Evolutionary conservation across 1,139 yeast species (phyloP).

Genomic region (Yamadazyma diospyri): DNA sequence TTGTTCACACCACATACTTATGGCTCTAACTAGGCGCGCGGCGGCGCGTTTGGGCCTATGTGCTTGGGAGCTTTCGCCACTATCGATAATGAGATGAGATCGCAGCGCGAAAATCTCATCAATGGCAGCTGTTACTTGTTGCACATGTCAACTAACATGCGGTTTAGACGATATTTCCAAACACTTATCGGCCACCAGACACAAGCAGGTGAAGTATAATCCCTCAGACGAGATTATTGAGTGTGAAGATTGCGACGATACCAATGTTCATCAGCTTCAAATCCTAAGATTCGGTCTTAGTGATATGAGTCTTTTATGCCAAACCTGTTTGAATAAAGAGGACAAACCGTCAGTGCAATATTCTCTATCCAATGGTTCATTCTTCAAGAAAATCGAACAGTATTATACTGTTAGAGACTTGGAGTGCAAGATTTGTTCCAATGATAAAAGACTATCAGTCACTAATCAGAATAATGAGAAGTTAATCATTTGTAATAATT

Average conservation of each 20-base stretch:
- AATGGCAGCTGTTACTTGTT: conserved; percentile 13
- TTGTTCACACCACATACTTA: too few species aligned
- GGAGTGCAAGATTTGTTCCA: conserved; percentile 43
- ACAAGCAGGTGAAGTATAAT: conserved; percentile 41
- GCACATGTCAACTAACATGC: conserved; percentile 13
- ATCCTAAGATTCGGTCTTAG: conserved; percentile 53
- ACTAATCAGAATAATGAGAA: conserved; percentile 21
- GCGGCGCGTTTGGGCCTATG: too few species aligned
- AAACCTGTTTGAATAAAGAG: conserved; percentile 42
- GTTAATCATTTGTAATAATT: conserved; percentile 38
- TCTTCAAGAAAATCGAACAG: conserved; percentile 45
- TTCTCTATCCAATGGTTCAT: conserved; percentile 51
- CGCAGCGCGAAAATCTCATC: not conserved
- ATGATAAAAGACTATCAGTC: conserved; percentile 39
- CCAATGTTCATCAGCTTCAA: conserved; percentile 51
- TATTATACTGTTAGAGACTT: conserved; percentile 51
- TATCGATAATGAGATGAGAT: too few species aligned
- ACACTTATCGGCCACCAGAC: conserved; percentile 54
- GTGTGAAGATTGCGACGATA: conserved; percentile 57
- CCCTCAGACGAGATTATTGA: conserved; percentile 38
- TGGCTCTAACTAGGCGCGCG: too few species aligned
- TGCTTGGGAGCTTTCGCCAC: too few species aligned
- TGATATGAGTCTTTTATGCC: conserved; percentile 52
- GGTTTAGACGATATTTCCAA: conserved; percentile 23
- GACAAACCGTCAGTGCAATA: conserved; percentile 50